phyloP scores from a whole-genome alignment of 371 early-diverging fungal genomes.

The Mucor sp. region DNA sequence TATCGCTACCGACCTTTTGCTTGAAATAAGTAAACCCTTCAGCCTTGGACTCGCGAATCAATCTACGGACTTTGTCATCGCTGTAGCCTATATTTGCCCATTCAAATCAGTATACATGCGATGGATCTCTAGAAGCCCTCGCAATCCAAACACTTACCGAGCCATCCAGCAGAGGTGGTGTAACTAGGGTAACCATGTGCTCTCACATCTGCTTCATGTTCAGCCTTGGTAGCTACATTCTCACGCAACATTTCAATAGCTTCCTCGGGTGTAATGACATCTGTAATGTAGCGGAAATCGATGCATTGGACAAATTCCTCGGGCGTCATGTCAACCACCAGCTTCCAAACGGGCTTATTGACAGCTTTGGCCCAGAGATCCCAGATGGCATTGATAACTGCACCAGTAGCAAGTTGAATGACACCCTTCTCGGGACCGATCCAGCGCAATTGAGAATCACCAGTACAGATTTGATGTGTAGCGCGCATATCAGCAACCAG shows the following conservation, averaged over 20 bases:
- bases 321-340: constrained; percentile 53
- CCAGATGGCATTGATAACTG: constrained; percentile 60
- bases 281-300: constrained; percentile 59
- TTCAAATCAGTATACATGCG: not conserved
- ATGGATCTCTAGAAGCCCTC: not conserved
- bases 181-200: constrained; percentile 51
- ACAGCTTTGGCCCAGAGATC: constrained; percentile 59
- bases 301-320: constrained; percentile 54
- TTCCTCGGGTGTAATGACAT: constrained; percentile 56
- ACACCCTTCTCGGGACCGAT: constrained; percentile 60
- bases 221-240: constrained; percentile 35
- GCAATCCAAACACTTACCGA: constrained; percentile 36
- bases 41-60: constrained; percentile 46
- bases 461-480: constrained; percentile 50
- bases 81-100: constrained; percentile 38
- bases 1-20: constrained; percentile 56
- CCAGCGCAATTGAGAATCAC: constrained; percentile 56
- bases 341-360: constrained; percentile 57
- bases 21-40: constrained; percentile 52
- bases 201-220: constrained; percentile 42
- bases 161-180: constrained; percentile 56
- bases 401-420: constrained; percentile 54
- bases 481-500: constrained; percentile 46
- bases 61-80: constrained; percentile 48
- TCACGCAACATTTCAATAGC: constrained; percentile 45